Conservation (phyloP, 2,329 filamentous ascomycete genomes). For the Clarireedia hainanense region DNA sequence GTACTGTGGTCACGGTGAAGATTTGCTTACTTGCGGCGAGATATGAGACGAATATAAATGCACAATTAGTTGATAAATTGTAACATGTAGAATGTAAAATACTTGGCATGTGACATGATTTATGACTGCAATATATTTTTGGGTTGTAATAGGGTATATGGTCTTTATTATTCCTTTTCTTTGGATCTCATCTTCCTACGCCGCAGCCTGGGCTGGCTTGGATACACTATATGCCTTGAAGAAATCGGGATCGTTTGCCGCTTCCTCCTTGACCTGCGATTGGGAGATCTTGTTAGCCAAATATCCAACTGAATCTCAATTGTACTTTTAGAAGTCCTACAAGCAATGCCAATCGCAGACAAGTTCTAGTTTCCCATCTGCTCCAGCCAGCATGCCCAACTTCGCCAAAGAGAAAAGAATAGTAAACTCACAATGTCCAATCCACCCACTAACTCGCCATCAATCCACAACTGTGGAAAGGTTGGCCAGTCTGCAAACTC, state of each 20-base stretch:
- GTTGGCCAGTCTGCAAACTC: conserved; percentile 98
- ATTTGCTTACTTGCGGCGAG: no score
- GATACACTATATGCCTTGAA: conserved; percentile 57
- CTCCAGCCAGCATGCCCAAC: no score
- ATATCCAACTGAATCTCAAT: neutral
- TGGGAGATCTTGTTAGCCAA: conserved; percentile 6
- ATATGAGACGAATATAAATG: no score
- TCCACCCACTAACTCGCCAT: conserved; percentile 84
- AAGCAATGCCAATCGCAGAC: neutral
- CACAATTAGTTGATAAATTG: no score
- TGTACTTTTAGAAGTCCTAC: neutral
- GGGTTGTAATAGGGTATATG: conserved; percentile 5
- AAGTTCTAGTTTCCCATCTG: no score
- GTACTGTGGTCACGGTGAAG: no score
- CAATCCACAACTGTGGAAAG: conserved; percentile 89
- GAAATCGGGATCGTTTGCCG: conserved; percentile 76
- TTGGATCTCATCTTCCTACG: neutral
- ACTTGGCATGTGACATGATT: neutral
- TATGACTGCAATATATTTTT: neutral
- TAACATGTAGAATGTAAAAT: neutral
- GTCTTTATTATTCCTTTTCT: neutral
- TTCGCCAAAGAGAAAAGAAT: conserved; percentile 39
- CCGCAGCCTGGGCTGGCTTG: conserved; percentile 6
- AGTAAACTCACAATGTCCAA: conserved; percentile 83
- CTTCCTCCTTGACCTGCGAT: conserved; percentile 80